Evolutionary conservation across 371 early-diverging fungal species (phyloP), one percentile per base, ranked within the genome.

Genomic region (Cokeromyces recurvatus): DNA sequence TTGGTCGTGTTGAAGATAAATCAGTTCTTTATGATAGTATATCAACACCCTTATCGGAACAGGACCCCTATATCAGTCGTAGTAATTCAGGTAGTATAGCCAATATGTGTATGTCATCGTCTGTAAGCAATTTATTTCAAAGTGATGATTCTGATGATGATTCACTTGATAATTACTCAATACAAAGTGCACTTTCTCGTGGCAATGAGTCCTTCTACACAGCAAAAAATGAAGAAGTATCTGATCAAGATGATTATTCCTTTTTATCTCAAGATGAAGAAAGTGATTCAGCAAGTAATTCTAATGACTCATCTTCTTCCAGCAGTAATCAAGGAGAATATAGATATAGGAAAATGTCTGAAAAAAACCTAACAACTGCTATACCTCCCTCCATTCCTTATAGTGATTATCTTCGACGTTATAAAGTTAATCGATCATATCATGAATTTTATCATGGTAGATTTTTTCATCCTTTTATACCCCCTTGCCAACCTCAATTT

Each of bases 331-430:
- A 27, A 27, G 11, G 11, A 27, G 29, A 27, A 27, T 27, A 7
- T n/a, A n/a, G n/a, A n/a, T n/a, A n/a, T n/a, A n/a, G n/a, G n/a
- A n/a, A n/a, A n/a, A n/a, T n/a, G n/a, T n/a, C n/a, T 16, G 47
- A 54, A 36, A 45, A 41, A 3, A 32, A 54, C 11, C 15, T 51
- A 2, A 37, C 38, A 16, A 35, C 64, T 10, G 57, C 74, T 2
- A 62, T 69, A 14, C 74, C 81, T 20, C 72, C 78, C 23, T 84
- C 86, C 6, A 86, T 86, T 56, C 85, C 85, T 5, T 86, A 86
- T 41, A 81, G 85, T 34, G 74, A 68, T 22, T 86, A 85, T 38
- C 70, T 86, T 7, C 72, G 75, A 39, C 53, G 85, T 21, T 85
- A 73, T 46, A 55, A 62, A 21, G 61, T 79, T n/a, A 56, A 65